Base-by-base conservation (phyloP, 352 stramenopile genomes). In the Elongisporangium senticosum region DNA sequence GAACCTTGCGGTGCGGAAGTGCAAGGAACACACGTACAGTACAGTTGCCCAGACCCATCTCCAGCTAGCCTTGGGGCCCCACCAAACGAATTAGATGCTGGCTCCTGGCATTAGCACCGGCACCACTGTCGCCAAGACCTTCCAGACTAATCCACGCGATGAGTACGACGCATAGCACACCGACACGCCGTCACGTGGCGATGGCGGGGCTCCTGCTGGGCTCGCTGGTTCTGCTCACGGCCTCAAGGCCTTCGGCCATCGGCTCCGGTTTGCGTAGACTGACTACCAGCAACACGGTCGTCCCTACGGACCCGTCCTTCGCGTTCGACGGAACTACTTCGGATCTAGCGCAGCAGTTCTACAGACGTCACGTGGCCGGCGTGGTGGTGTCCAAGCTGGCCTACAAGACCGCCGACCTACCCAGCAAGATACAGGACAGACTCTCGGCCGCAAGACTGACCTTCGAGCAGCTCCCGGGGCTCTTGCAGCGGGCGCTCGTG, bases 401-500 rank as follows among this genome's bases (percentile, higher is more conserved):
- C 8, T 51, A 68, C 54, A 40, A 23, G 53, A 51, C 52, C 58
- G 33, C 13, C 0, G 55, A 62, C 14, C 52, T 70, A 10, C 63
- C 63, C 8, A n/a, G 51, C 22, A 17, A 7, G 8, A 63, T 69
- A 2, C 59, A 59, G 19, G 19, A 52, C 28, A 55, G 63, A 19
- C 52, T 69, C 14, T 33, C 40, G 8, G n/a, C 21, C 14, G 47
- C 47, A 22, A 39, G 56, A 13, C 59, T 69, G 24, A 50, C 54
- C 24, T 71, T 55, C 33, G 51, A 68, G 51, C 26, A 53, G 24
- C 51, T 70, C n/a, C 59, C 59, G 19, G 33, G 51, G 19, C 58
- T 74, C 22, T 61, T 79, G 10, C 74, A 79, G 56, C 68, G 63
- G 11, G 65, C 73, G 17, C 40, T 79, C 4, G 28, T 79, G 6